phyloP scores from a whole-genome alignment of 768 basidiomycete species.

The Pisolithus microcarpus region DNA sequence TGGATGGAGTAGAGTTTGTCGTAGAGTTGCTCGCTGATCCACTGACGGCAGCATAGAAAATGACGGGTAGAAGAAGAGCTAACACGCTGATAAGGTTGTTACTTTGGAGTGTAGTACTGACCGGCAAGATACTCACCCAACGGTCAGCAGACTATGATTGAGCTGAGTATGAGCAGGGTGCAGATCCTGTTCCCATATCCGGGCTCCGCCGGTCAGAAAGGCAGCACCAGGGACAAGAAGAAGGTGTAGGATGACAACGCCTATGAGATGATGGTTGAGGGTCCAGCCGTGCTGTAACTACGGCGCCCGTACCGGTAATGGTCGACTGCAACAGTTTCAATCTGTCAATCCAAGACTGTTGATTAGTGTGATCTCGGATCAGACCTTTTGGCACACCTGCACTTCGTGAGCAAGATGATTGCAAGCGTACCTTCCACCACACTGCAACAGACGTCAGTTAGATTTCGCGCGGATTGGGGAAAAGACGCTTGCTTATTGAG shows the following conservation, averaged over 20 bases:
- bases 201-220: conserved; percentile 67
- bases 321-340: conserved; percentile 62
- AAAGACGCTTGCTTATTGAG: conserved; percentile 51
- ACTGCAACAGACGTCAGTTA: conserved; percentile 26
- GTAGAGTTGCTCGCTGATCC: conserved; percentile 12
- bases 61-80: conserved; percentile 56
- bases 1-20: conserved; percentile 15
- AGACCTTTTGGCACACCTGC: conserved; percentile 49
- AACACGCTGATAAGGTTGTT: conserved; percentile 40
- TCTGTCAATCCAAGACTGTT: conserved; percentile 24
- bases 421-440: conserved; percentile 67
- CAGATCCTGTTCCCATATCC: conserved; percentile 58
- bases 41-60: conserved; percentile 58
- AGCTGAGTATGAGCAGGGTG: conserved; percentile 59
- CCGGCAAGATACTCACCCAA: conserved; percentile 42
- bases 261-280: conserved; percentile 21
- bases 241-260: conserved; percentile 68
- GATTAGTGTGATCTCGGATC: background rate
- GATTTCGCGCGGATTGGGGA: background rate
- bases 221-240: conserved; percentile 64
- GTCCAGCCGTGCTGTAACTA: background rate
- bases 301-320: conserved; percentile 42
- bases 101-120: background rate
- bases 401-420: conserved; percentile 59
- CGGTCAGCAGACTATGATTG: conserved; percentile 60